These are phyloP conservation scores for Takashimella koratensis DNA, from an alignment of 1,284 basidiomycete genomes.

Conservation along the genomic window DNA sequence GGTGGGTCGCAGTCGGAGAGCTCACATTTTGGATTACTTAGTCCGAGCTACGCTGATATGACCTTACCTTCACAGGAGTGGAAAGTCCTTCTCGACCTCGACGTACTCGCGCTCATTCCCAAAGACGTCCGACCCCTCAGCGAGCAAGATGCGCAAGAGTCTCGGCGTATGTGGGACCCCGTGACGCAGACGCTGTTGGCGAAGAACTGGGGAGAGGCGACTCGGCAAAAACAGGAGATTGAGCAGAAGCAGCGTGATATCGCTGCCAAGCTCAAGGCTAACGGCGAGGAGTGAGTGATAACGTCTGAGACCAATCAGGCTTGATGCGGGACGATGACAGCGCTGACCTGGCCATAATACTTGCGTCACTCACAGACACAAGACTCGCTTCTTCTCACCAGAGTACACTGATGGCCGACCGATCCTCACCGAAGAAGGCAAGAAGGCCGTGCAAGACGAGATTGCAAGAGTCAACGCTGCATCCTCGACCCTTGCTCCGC, in stretches of 20 bases:
- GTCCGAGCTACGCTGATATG: not conserved
- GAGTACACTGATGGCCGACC: slow-evolving; percentile 72
- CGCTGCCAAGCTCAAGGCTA: slow-evolving; percentile 75
- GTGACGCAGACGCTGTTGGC: slow-evolving; percentile 71
- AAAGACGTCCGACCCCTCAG: slow-evolving; percentile 80
- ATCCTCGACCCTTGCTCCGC: too few species aligned
- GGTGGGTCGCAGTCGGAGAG: slow-evolving; percentile 45
- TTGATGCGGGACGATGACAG: not conserved
- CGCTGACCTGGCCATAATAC: not conserved
- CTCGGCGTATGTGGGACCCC: slow-evolving; percentile 79
- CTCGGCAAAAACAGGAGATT: slow-evolving; percentile 77
- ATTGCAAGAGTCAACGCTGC: slow-evolving; percentile 37
- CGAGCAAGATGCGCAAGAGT: slow-evolving; percentile 76
- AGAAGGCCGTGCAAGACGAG: slow-evolving; percentile 67
- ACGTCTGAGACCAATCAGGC: not conserved
- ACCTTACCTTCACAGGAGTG: slow-evolving; percentile 64
- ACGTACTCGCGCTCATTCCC: slow-evolving; percentile 68
- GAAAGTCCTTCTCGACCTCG: slow-evolving; percentile 70
- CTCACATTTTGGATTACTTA: too few species aligned
- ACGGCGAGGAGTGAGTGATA: slow-evolving; percentile 65
- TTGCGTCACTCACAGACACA: slow-evolving; percentile 57
- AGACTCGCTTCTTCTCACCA: slow-evolving; percentile 72
- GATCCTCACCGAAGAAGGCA: slow-evolving; percentile 65
- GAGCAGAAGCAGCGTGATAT: slow-evolving; percentile 85
- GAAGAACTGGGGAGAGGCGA: slow-evolving; percentile 88